Conservation (phyloP, 1,284 basidiomycete species). For the Meripilus lineatus region DNA sequence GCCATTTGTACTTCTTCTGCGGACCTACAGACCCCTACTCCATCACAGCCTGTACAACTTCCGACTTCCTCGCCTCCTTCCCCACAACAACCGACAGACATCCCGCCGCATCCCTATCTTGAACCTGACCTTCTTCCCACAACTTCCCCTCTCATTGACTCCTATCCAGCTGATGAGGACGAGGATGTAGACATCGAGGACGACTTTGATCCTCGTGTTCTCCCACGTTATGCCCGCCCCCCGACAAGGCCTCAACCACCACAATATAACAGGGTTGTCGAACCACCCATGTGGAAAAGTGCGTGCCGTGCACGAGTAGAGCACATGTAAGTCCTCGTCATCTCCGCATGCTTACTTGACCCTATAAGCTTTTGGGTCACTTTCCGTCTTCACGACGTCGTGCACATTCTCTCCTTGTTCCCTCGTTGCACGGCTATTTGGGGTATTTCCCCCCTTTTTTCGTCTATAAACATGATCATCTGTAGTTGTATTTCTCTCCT, state of each 20-base stretch:
- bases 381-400: constrained; percentile 1
- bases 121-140: neutral
- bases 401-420: neutral
- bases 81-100: neutral
- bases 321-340: constrained; percentile 14
- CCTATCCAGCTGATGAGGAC: neutral
- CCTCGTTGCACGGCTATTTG: neutral
- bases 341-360: too few species aligned
- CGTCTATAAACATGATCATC: neutral
- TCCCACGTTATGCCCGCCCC: constrained; percentile 1
- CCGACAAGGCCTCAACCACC: neutral
- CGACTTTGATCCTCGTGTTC: neutral
- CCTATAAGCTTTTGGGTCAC: neutral
- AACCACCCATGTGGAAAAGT: constrained; percentile 11
- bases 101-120: neutral
- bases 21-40: neutral
- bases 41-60: neutral
- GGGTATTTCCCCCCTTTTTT: neutral
- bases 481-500: neutral
- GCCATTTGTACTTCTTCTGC: neutral
- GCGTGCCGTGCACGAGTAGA: constrained; percentile 12
- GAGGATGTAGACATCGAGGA: neutral
- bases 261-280: constrained; percentile 1
- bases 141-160: neutral
- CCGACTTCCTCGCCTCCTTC: neutral